These are phyloP conservation scores for Starmerella sirachaensis DNA, from an alignment of 805 yeast species.

Conservation along the genomic window DNA sequence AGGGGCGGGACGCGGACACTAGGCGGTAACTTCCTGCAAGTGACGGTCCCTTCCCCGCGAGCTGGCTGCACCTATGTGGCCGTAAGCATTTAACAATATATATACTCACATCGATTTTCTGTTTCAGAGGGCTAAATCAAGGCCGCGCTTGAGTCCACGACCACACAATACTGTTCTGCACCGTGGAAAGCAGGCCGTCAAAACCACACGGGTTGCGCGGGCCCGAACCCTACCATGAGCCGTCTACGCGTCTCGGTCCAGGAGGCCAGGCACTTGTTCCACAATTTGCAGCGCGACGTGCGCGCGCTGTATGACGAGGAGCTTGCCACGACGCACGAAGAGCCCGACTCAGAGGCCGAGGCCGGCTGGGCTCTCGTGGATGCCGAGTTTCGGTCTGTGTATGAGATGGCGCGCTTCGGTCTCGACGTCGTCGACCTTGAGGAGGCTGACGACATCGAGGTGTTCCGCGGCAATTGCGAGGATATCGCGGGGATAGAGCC, in stretches of 20 bases:
- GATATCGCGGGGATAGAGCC: slow-evolving; percentile 21
- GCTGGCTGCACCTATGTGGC: too few species aligned
- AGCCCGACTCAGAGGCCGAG: slow-evolving; percentile 35
- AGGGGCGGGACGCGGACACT: too few species aligned
- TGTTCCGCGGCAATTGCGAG: slow-evolving; percentile 20
- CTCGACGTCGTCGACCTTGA: slow-evolving; percentile 45
- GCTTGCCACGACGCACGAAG: slow-evolving; percentile 30
- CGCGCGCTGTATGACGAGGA: slow-evolving; percentile 32
- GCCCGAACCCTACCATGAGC: too few species aligned
- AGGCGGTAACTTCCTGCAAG: too few species aligned
- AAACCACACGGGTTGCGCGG: too few species aligned
- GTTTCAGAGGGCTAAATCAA: too few species aligned
- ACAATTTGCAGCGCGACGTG: slow-evolving; percentile 7
- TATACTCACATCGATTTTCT: too few species aligned
- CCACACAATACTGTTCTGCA: too few species aligned
- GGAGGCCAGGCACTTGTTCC: slow-evolving; percentile 15
- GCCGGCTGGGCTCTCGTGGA: slow-evolving; percentile 31
- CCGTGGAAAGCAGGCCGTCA: too few species aligned
- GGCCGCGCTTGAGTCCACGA: too few species aligned
- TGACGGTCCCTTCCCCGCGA: too few species aligned
- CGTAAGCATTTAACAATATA: too few species aligned
- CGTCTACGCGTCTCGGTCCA: slow-evolving; percentile 7
- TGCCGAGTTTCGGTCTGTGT: slow-evolving; percentile 34
- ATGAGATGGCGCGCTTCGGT: slow-evolving; percentile 46
- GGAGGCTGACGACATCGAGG: slow-evolving; percentile 9